phyloP scores from a whole-genome alignment of 768 basidiomycete genomes.

The Trametes meyenii region DNA sequence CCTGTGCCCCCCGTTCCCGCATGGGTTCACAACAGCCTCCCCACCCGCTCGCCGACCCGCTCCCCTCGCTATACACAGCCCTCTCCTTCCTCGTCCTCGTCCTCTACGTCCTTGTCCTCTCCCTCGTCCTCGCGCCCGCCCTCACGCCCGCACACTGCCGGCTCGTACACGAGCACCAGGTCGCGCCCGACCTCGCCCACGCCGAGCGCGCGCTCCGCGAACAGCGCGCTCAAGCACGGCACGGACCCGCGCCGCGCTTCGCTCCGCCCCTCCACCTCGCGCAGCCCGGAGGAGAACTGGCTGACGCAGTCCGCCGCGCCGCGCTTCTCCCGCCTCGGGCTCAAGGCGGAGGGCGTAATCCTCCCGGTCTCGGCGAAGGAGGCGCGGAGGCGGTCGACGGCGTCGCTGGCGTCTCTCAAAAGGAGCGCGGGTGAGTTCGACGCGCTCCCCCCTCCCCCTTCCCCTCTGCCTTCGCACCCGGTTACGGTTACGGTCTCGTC shows the following conservation, averaged over 20 bases:
- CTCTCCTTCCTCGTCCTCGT: neutral
- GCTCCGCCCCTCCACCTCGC: slow-evolving; percentile 18
- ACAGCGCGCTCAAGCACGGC: neutral
- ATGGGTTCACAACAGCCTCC: slow-evolving; percentile 9
- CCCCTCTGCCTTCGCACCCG: too few species aligned
- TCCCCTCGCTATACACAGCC: neutral
- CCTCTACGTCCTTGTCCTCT: neutral
- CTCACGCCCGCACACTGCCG: neutral
- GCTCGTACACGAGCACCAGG: neutral
- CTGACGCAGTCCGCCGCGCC: slow-evolving; percentile 28
- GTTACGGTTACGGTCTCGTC: neutral
- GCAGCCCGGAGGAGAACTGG: slow-evolving; percentile 32
- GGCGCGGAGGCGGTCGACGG: slow-evolving; percentile 21
- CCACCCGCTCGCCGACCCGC: neutral
- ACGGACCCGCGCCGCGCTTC: neutral
- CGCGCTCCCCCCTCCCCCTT: slow-evolving; percentile 6
- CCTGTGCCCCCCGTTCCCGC: slow-evolving; percentile 18
- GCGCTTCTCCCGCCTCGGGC: slow-evolving; percentile 31
- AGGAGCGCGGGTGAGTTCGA: neutral
- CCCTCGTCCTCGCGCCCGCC: neutral
- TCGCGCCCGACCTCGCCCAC: slow-evolving; percentile 12
- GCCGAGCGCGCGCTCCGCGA: slow-evolving; percentile 6
- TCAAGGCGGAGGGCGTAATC: slow-evolving; percentile 32
- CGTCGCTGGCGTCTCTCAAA: slow-evolving; percentile 3
- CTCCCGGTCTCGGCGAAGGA: slow-evolving; percentile 31